These are phyloP conservation scores for Lipomyces sp. DNA, from an alignment of 805 yeast species.

Conservation along the genomic window DNA sequence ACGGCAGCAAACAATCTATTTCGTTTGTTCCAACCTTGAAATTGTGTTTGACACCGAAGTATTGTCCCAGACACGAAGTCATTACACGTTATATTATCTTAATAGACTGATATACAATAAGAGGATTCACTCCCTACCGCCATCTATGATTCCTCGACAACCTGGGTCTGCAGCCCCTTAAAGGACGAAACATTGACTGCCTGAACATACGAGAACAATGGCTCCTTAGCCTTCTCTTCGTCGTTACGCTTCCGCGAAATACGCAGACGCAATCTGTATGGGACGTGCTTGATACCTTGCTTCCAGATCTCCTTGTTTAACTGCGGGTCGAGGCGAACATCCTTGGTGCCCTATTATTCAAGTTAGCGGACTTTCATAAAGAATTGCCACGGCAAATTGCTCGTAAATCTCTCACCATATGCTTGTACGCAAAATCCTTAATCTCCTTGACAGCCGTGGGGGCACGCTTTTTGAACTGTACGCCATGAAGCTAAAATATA, in stretches of 20 bases:
- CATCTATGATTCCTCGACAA: slow-evolving; percentile 66
- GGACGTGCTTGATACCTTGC: slow-evolving; percentile 99
- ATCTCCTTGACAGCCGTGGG: slow-evolving; percentile 99
- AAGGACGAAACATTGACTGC: slow-evolving; percentile 91
- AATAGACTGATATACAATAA: background rate
- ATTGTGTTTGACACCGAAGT: too few species aligned
- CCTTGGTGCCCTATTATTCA: slow-evolving; percentile 72
- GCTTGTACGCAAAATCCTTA: slow-evolving; percentile 97
- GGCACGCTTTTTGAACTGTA: slow-evolving; percentile 99
- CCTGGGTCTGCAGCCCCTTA: slow-evolving; percentile 98
- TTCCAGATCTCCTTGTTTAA: slow-evolving; percentile 98
- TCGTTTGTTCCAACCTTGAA: too few species aligned
- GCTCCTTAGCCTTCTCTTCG: slow-evolving; percentile 98
- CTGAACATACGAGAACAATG: slow-evolving; percentile 97
- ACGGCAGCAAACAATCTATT: too few species aligned
- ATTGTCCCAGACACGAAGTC: too few species aligned
- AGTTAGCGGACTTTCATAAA: background rate
- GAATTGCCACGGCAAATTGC: background rate
- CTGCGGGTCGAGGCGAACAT: slow-evolving; percentile 98
- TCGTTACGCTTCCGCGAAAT: slow-evolving; percentile 99
- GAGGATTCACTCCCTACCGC: background rate
- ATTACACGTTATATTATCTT: background rate
- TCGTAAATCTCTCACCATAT: slow-evolving; percentile 58
- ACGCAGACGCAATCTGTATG: slow-evolving; percentile 97
- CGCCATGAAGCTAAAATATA: slow-evolving; percentile 80